Evolutionary conservation across 2,329 filamentous ascomycete species (phyloP), one percentile per base, ranked within the genome.

Genomic region (Penicillium hordei): DNA sequence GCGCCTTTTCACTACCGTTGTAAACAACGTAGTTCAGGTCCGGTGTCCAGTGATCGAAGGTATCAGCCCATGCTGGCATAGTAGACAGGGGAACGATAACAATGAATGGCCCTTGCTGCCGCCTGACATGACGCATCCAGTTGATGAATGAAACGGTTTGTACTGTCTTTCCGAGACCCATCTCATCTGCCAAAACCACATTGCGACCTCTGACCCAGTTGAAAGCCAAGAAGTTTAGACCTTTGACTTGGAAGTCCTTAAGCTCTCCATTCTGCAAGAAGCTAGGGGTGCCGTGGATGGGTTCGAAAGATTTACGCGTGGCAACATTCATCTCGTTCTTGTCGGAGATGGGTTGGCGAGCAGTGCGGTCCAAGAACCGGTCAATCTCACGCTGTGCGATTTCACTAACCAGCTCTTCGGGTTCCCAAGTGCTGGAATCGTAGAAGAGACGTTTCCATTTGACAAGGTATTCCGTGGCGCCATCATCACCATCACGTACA

Each of bases 11-110:
- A 54, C 92, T 93, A 50, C 95, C 94, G 52, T 93, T 91, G 75
- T 99, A 99, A 52, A 97, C 91, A 57, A 99, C 90, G 74, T 97
- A 97, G 75, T 99, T 97, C 61, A 97, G 78, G 71, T 97, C 93
- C 0, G 94, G 94, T 3, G 94, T 88, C 94, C 94, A 99, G 63
- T 89, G 82, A 74, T 97, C 94, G 76, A 99, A 97, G 0, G 94
- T 99, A 70, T 99, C 94, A 45, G 91, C 94, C 94, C 94, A 99
- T 2, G 94, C 92, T 7, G 94, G 93, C 78, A 99, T 96, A 48
- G 96, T 96, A 60, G 93, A 97, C 25, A 99, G 83, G 29, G 94
- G 94, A 8, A 96, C 94, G n/a, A 97, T 91, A 59, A 97, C 93
- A 43, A 99, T 86, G 70, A 97, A 97, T 0, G 94, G 94, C 0